Evolutionary conservation across 345 rosid genomes (phyloP), one percentile per base, ranked within the genome.

Genomic region (Moringa oleifera): DNA sequence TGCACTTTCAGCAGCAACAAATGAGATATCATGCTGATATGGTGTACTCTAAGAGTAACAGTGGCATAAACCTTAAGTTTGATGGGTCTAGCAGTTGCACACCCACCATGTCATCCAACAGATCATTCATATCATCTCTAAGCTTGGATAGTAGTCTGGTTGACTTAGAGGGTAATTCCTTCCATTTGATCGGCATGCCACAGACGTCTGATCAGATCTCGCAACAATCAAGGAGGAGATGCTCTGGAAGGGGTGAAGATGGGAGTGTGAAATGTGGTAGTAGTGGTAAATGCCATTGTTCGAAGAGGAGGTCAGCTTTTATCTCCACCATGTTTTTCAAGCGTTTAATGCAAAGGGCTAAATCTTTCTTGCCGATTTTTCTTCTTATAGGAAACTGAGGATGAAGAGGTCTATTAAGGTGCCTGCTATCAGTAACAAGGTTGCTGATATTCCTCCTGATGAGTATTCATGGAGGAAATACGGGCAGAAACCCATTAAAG

Each of bases 401-500:
- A 67, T 85, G 57, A 85, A 84, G 71, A 74, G 88, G 64, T 77
- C 91, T 0, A 88, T 88, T 33, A 85, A 85, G 66, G 90, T 85
- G n/a, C 96, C 96, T 71, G 96, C 96, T 47, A 82, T 88, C 18
- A 88, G 96, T 63, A 85, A 85, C 81, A 88, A 82, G 83, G 76
- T 85, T 61, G 90, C 96, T 1, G 92, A 88, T 73, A 85, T 88
- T 66, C 96, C 96, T 57, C 85, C 90, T 18, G 96, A 88, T 76
- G 96, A 88, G 73, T 85, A 77, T 62, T 80, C 96, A 25, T 88
- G 96, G 96, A 85, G 90, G 66, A 88, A 88, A 63, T 88, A 88
- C 51, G 96, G 96, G 18, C 96, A 88, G 69, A 88, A 88, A 69
- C 95, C 95, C 2, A 88, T 88, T 23, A 88, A 88, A 61, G 91